These are phyloP conservation scores for Tuber microsphaerosporum DNA, from an alignment of 495 filamentous ascomycete species.

Conservation along the genomic window DNA sequence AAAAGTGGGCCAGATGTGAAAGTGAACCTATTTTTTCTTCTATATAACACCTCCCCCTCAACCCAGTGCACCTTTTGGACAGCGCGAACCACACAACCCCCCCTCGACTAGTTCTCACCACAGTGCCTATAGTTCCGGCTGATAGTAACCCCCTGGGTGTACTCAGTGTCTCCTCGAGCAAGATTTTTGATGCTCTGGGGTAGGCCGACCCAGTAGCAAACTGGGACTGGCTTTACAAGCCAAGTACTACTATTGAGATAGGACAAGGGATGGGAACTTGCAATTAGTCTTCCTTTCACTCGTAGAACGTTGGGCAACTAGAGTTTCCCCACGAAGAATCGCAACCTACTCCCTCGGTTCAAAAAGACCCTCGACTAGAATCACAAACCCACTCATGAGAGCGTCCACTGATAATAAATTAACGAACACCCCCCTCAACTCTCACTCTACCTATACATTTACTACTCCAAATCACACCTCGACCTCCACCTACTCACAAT, in stretches of 20 bases:
- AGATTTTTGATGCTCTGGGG: not conserved
- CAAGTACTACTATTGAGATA: not conserved
- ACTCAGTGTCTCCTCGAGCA: not conserved
- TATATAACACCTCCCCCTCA: too few species aligned
- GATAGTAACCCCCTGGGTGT: not conserved
- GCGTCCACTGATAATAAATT: too few species aligned
- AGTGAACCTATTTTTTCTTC: not conserved
- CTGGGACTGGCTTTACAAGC: not conserved
- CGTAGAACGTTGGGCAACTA: not conserved
- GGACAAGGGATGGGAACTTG: not conserved
- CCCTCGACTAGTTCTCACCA: not conserved
- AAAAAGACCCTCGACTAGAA: not conserved
- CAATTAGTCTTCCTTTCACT: not conserved
- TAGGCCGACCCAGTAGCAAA: not conserved
- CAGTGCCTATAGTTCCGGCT: not conserved
- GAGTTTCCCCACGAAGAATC: not conserved
- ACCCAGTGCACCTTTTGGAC: too few species aligned
- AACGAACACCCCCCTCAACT: not conserved
- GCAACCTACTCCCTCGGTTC: not conserved
- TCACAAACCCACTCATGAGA: not conserved
- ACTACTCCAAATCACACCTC: not conserved
- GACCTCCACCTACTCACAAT: not conserved
- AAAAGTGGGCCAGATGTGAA: not conserved
- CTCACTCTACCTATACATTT: not conserved
- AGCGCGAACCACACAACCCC: too few species aligned